Conservation (phyloP, 805 yeast species). For the Candida coquimbonensis region DNA sequence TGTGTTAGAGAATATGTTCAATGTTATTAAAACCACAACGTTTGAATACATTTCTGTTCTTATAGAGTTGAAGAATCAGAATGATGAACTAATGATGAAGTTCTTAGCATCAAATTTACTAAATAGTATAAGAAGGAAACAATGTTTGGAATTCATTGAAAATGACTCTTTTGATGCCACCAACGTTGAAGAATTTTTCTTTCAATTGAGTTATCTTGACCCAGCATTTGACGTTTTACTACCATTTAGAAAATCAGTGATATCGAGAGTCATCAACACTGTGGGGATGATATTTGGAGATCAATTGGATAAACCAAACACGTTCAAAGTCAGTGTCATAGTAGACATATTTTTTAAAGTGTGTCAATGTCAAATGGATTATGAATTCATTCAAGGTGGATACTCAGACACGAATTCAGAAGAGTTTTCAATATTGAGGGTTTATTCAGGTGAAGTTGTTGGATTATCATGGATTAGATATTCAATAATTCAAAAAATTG, state of each 20-base stretch:
- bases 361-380: neutral
- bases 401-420: constrained; percentile 1
- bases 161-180: neutral
- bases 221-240: constrained; percentile 15
- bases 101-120: constrained; percentile 8
- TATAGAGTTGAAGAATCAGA: constrained; percentile 4
- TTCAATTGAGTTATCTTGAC: constrained; percentile 11
- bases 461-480: constrained; percentile 1
- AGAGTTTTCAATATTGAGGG: constrained; percentile 5
- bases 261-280: constrained; percentile 1
- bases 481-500: constrained; percentile 6
- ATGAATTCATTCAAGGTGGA: neutral
- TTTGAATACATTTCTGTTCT: constrained; percentile 10
- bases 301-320: constrained; percentile 1
- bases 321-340: constrained; percentile 9
- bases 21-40: constrained; percentile 1
- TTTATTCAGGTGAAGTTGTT: constrained; percentile 4
- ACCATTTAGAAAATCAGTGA: constrained; percentile 8
- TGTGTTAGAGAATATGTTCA: constrained; percentile 7
- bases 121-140: constrained; percentile 6
- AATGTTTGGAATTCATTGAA: neutral
- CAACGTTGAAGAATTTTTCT: constrained; percentile 10
- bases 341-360: constrained; percentile 2
- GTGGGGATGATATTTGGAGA: neutral
- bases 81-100: constrained; percentile 7